Evolutionary conservation across 129 eudicot genomes (phyloP).

Genomic region (Chrysanthemum seticuspe): DNA sequence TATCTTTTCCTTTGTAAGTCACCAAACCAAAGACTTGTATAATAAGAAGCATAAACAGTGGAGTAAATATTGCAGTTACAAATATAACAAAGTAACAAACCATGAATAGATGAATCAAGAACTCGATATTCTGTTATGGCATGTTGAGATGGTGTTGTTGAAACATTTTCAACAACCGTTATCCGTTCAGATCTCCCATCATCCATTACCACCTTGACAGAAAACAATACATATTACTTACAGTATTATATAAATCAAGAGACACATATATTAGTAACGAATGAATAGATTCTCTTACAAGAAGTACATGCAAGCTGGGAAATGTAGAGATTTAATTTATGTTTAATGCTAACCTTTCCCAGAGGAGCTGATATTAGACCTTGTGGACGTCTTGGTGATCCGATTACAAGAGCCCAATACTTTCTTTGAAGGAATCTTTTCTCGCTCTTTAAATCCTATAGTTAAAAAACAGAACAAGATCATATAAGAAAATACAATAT

Average conservation of each 20-base stretch:
- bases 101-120: constrained; percentile 58
- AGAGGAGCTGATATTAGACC: constrained; percentile 76
- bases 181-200: constrained; percentile 88
- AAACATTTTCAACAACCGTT: constrained; percentile 54
- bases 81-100: constrained; percentile 40
- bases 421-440: constrained; percentile 60
- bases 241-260: not conserved
- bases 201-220: constrained; percentile 75
- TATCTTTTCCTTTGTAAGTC: not conserved
- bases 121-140: constrained; percentile 90
- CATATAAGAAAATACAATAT: not conserved
- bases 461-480: not conserved
- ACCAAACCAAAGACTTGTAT: not conserved
- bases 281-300: too few relatives aligned
- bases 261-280: not conserved
- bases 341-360: constrained; percentile 58
- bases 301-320: not conserved
- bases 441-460: constrained; percentile 51
- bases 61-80: not conserved
- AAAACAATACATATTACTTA: not conserved
- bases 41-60: not conserved
- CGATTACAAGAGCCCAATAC: constrained; percentile 97
- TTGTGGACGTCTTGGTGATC: constrained; percentile 74
- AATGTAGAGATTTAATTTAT: not conserved
- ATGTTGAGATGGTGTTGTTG: constrained; percentile 57